These are phyloP conservation scores for Amauroascus verrucosus DNA, from an alignment of 2,329 filamentous ascomycete species.

Conservation along the genomic window DNA sequence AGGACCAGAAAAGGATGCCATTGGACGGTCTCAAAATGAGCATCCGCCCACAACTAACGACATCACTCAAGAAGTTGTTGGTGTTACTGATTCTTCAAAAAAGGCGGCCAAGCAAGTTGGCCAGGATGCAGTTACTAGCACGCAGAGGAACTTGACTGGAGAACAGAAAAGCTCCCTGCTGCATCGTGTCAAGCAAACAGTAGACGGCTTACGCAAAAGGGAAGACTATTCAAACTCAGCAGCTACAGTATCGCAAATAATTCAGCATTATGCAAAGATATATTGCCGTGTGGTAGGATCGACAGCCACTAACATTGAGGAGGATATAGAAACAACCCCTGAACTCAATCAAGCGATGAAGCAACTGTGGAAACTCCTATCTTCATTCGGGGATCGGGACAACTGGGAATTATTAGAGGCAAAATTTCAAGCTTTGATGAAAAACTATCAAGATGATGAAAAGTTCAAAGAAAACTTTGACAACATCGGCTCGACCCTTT, in stretches of 20 bases:
- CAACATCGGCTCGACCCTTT: slow-evolving; percentile 62
- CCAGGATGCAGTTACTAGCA: slow-evolving; percentile 56
- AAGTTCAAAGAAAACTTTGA: slow-evolving; percentile 70
- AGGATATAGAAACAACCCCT: slow-evolving; percentile 61
- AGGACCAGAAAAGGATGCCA: slow-evolving; percentile 44
- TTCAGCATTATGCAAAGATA: slow-evolving; percentile 65
- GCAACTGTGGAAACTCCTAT: slow-evolving; percentile 72
- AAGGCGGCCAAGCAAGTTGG: slow-evolving; percentile 31
- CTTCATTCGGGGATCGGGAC: slow-evolving; percentile 62
- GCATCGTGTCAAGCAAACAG: slow-evolving; percentile 63
- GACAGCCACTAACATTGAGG: slow-evolving; percentile 54
- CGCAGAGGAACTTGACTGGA: slow-evolving; percentile 61
- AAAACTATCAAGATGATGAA: slow-evolving; percentile 52
- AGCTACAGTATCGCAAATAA: slow-evolving; percentile 61
- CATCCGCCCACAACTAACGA: slow-evolving; percentile 50
- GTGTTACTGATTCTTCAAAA: slow-evolving; percentile 39
- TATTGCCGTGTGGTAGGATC: slow-evolving; percentile 67
- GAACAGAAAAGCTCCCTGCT: slow-evolving; percentile 64
- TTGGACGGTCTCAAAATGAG: slow-evolving; percentile 38
- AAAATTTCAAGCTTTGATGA: slow-evolving; percentile 58
- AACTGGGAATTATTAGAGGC: slow-evolving; percentile 68
- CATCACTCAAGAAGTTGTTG: slow-evolving; percentile 47
- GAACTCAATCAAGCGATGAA: slow-evolving; percentile 64
- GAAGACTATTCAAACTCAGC: slow-evolving; percentile 81
- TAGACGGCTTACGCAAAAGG: slow-evolving; percentile 62